A percentile compares a stretch with the other conserved stretches of the same genome.
These are phyloP conservation scores for Coemansia sp. DNA, from an alignment of 192 early-diverging fungal species.

Conservation along the genomic window DNA sequence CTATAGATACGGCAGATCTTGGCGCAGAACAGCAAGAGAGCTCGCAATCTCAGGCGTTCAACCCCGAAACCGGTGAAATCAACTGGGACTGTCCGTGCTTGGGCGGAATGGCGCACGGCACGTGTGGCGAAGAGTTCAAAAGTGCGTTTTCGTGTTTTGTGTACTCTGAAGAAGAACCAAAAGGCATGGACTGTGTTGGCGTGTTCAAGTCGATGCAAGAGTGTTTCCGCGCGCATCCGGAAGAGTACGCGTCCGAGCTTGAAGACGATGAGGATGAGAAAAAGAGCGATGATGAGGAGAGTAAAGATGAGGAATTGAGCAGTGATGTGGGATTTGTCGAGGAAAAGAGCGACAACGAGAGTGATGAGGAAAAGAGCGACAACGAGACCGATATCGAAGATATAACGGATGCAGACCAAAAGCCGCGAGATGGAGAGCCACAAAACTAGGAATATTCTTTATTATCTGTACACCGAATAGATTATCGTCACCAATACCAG, in stretches of 20 bases:
- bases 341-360: background rate
- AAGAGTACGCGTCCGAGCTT: constrained; percentile 80
- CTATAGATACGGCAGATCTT: constrained; percentile 34
- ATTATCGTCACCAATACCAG: background rate
- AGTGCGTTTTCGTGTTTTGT: constrained; percentile 97
- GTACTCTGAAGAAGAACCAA: constrained; percentile 87
- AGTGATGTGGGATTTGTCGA: background rate
- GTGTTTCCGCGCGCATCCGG: constrained; percentile 88
- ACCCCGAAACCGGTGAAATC: constrained; percentile 84
- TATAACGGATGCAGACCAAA: background rate
- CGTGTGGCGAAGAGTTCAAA: constrained; percentile 98
- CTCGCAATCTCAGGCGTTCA: constrained; percentile 61
- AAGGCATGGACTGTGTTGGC: constrained; percentile 96
- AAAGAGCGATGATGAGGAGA: constrained; percentile 21
- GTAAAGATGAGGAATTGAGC: background rate
- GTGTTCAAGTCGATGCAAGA: constrained; percentile 93
- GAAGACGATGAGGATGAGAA: constrained; percentile 60
- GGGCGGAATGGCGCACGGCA: constrained; percentile 90
- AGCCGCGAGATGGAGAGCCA: background rate
- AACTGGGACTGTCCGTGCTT: constrained; percentile 98
- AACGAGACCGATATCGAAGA: background rate
- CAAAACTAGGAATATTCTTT: background rate
- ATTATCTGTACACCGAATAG: background rate
- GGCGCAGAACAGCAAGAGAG: constrained; percentile 8
- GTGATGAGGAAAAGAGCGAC: background rate